A percentile compares a stretch with the other conserved stretches of the same genome.
phyloP scores from a whole-genome alignment of 495 filamentous ascomycete genomes.

The Peziza echinospora region DNA sequence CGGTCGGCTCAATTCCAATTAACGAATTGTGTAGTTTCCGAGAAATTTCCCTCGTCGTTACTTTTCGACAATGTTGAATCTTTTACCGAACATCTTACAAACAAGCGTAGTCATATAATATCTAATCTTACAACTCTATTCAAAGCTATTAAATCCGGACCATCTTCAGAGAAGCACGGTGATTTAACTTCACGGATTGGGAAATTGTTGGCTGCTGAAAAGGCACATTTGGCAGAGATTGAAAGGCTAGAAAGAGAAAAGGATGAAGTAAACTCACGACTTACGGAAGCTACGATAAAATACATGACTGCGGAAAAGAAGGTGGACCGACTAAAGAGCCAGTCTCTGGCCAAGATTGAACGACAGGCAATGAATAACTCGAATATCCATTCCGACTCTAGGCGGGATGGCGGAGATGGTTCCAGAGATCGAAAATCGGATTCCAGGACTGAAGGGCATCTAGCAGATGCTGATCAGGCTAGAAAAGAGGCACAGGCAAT shows the following conservation, averaged over 20 bases:
- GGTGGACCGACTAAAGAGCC: conserved; percentile 66
- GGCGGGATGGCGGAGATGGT: conserved; percentile 26
- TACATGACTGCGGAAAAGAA: conserved; percentile 91
- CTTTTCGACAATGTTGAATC: conserved; percentile 42
- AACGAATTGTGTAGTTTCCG: conserved; percentile 20
- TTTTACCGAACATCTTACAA: conserved; percentile 56
- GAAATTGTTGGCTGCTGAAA: conserved; percentile 54
- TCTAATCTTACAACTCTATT: conserved; percentile 36
- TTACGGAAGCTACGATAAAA: conserved; percentile 66
- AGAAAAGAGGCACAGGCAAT: conserved; percentile 51
- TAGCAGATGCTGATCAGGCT: conserved; percentile 41
- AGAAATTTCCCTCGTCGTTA: conserved; percentile 36
- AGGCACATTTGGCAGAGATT: conserved; percentile 52
- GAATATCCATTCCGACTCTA: conserved; percentile 31
- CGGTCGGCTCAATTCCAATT: conserved; percentile 22
- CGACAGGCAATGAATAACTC: conserved; percentile 52
- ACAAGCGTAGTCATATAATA: conserved; percentile 38
- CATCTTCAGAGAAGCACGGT: conserved; percentile 32
- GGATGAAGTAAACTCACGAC: conserved; percentile 56
- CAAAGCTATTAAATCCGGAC: conserved; percentile 10
- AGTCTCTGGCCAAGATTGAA: conserved; percentile 79
- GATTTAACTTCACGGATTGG: conserved; percentile 54
- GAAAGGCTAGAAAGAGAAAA: conserved; percentile 59
- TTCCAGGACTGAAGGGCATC: conserved; percentile 18
- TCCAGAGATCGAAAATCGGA: conserved; percentile 27